Evolutionary conservation across 2,329 filamentous ascomycete genomes (phyloP).

Genomic region (Xylaria sp.): DNA sequence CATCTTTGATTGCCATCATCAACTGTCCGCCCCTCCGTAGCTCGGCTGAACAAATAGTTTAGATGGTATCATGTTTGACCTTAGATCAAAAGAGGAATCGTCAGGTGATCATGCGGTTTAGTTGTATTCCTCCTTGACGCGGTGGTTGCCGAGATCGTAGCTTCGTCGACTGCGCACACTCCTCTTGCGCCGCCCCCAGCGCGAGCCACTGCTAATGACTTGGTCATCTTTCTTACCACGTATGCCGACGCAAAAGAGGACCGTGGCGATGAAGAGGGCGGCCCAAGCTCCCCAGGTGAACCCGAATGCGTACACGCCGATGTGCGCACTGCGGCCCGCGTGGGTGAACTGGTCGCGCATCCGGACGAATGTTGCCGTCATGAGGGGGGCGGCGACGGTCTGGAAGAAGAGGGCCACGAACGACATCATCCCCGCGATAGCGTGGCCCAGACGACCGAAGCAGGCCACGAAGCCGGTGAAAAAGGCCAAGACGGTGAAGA

Average conservation of each 20-base stretch:
- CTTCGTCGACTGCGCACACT: conserved; percentile 64
- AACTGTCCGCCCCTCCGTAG: not conserved
- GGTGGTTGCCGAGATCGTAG: conserved; percentile 64
- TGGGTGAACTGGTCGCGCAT: conserved; percentile 73
- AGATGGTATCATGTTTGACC: not conserved
- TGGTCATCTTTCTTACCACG: conserved; percentile 56
- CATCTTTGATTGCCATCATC: not conserved
- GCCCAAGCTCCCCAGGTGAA: conserved; percentile 80
- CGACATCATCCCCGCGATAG: conserved; percentile 68
- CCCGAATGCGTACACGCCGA: conserved; percentile 77
- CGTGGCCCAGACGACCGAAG: conserved; percentile 75
- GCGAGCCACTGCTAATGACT: conserved; percentile 54
- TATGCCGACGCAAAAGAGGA: conserved; percentile 74
- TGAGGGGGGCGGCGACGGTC: conserved; percentile 72
- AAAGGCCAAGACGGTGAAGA: conserved; percentile 77
- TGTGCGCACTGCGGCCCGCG: conserved; percentile 63
- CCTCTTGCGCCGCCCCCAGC: conserved; percentile 62
- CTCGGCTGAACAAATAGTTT: not conserved
- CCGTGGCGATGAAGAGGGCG: conserved; percentile 70
- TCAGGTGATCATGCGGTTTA: conserved; percentile 48
- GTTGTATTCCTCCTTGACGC: conserved; percentile 77
- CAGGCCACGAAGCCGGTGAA: conserved; percentile 75
- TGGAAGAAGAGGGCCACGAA: conserved; percentile 74
- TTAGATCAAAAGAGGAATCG: not conserved
- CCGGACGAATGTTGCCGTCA: conserved; percentile 77